Evolutionary conservation across 345 rosid genomes (phyloP).

Genomic region (Citrus hindsii): DNA sequence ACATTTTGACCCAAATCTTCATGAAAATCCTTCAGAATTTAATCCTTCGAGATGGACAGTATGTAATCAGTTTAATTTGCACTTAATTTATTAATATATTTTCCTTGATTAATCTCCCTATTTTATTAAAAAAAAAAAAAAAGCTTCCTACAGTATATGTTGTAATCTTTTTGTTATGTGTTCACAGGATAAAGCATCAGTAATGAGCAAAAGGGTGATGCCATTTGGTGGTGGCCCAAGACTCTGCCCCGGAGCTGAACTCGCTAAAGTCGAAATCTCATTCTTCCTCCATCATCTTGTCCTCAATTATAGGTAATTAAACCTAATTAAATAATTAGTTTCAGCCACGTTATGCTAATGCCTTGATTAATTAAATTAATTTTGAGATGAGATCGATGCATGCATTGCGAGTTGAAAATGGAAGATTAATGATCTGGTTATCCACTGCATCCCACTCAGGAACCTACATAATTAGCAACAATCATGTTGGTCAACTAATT

Average conservation of each 20-base stretch:
- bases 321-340: not conserved
- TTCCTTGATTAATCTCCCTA: not conserved
- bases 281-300: conserved; percentile 92
- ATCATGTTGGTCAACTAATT: not conserved
- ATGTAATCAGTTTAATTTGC: conserved; percentile 7
- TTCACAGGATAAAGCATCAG: conserved; percentile 47
- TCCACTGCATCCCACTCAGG: conserved; percentile 24
- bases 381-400: too few relatives aligned
- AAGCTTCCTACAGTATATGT: too few relatives aligned
- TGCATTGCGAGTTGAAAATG: not conserved
- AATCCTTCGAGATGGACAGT: conserved; percentile 90
- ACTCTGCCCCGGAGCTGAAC: conserved; percentile 82
- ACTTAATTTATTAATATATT: too few relatives aligned
- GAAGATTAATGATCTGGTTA: not conserved
- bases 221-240: conserved; percentile 90
- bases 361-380: not conserved
- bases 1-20: conserved; percentile 67
- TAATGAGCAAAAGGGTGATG: conserved; percentile 49
- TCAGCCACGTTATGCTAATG: not conserved
- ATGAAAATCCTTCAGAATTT: conserved; percentile 62
- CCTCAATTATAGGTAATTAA: conserved; percentile 56
- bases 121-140: too few relatives aligned
- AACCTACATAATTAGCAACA: conserved; percentile 19
- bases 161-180: not conserved
- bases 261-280: conserved; percentile 66